Base-by-base conservation (phyloP, 164 flowering plant genomes). In the Nymphaea thermarum region DNA sequence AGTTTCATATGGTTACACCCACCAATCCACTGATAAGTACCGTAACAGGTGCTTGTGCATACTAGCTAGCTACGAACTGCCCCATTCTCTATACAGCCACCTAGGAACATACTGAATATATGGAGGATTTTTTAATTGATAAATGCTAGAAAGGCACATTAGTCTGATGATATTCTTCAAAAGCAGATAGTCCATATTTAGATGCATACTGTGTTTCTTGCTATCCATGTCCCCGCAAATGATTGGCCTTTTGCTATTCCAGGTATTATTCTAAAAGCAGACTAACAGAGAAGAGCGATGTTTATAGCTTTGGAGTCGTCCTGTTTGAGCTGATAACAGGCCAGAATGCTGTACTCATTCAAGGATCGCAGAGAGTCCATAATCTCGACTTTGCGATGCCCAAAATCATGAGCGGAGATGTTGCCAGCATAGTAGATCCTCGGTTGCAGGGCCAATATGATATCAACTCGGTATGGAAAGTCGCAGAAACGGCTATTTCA, bases 401-500 rank as follows among this genome's bases (percentile, higher is more conserved):
- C 2, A 51, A 65, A 47, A n/a, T 78, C 63, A 43, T 44, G 5
- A 66, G 43, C 14, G 80, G 81, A 5, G 77, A 76, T 43, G 62
- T 83, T 4, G 43, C 16, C 15, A 65, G 57, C 42, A 67, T 83
- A 0, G 67, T 83, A 4, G 86, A 80, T 67, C 68, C 78, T 36
- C 70, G 76, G 51, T 64, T 82, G 55, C 43, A 70, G 36, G 78
- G 76, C 51, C 60, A 73, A 12, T 80, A 44, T 25, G 68, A 71
- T 8, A 62, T 60, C 1, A 71, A 70, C 44, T 75, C 78, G 2
- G 75, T 55, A 3, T 68, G 77, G 78, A 80, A 76, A 67, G 70
- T 67, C n/a, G 66, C 76, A 5, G 84, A 74, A 65, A 60, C 75
- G 6, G 86, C 81, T 43, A 75, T 77, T 78, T 61, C 72, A 4